Evolutionary conservation across 2,329 filamentous ascomycete species (phyloP), one percentile per base, ranked within the genome.

Genomic region (Paecilomyces variotii): DNA sequence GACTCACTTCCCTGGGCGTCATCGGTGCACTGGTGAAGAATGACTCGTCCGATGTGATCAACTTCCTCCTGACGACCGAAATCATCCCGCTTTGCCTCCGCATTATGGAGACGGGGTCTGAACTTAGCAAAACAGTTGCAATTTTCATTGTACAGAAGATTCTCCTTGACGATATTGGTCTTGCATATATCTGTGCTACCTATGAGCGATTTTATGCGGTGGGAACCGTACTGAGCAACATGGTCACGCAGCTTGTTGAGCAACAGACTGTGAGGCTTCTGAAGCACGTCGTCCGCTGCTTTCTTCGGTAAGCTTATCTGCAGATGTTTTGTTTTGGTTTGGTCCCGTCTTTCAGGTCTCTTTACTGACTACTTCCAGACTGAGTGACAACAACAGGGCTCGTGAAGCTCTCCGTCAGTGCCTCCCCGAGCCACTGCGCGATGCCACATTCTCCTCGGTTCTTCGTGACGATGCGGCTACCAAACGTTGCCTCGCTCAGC

Each of bases 81-180:
- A 99, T 99, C 66, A 99, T 99, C 59, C 94, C 94, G 9, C 84
- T 99, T 11, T 99, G 94, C 74, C 86, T 99, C 52, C 87, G 94
- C 61, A 99, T 99, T 70, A 99, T 99, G 94, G 94, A 99, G 79
- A 99, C 94, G 0, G 94, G 94, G 55, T 97, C 92, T 0, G 94
- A 99, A 76, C 83, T 99, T 61, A 97, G 91, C 81, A 99, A 99
- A 81, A 99, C 94, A 0, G 94, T 99, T 12, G 94, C 94, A 59
- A 99, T 99, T 68, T 99, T 99, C 79, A 99, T 99, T 68, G 94
- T 99, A 19, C 94, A 99, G 77, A 99, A 99, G 82, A 99, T 99
- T 27, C 79, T 99, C 56, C 84, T 99, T 2, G 94, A 99, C 71
- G 94, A 99, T 69, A 93, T 96, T 68, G 94, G 94, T 3, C 83